Evolutionary conservation across 192 early-diverging fungal genomes (phyloP).

Genomic region (Coemansia sp.): DNA sequence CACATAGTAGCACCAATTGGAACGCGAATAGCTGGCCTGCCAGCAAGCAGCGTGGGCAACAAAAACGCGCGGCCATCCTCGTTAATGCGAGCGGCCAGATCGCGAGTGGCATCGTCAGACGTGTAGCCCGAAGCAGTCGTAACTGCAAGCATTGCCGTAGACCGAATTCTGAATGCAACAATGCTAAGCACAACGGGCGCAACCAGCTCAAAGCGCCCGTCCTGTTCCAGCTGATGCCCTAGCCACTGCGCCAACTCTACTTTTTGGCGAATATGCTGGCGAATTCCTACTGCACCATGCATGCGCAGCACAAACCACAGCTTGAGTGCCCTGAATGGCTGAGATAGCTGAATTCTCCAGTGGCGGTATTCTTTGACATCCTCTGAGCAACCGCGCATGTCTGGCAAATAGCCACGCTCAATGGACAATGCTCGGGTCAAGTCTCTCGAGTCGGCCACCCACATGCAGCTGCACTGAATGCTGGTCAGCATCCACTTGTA

Average conservation of each 20-base stretch:
- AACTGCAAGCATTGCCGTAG: not conserved
- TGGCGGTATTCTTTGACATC: constrained; percentile 48
- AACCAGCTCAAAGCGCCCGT: constrained; percentile 31
- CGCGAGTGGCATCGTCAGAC: not conserved
- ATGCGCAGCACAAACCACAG: constrained; percentile 54
- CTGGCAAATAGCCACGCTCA: constrained; percentile 38
- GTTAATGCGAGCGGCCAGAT: constrained; percentile 5
- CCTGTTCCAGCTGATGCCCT: constrained; percentile 7
- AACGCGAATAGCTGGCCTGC: not conserved
- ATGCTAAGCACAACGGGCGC: constrained; percentile 22
- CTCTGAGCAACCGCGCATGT: not conserved
- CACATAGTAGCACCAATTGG: constrained; percentile 2
- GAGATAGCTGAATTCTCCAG: constrained; percentile 50
- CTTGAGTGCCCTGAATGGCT: constrained; percentile 53
- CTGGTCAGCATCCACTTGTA: constrained; percentile 57
- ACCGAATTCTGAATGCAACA: constrained; percentile 31
- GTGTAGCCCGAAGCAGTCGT: not conserved
- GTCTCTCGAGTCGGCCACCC: constrained; percentile 36
- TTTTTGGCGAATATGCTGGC: constrained; percentile 28
- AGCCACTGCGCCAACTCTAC: constrained; percentile 27
- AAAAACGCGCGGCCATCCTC: constrained; percentile 7
- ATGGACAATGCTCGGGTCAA: constrained; percentile 41
- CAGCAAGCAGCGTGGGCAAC: not conserved
- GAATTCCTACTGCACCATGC: constrained; percentile 44
- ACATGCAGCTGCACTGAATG: constrained; percentile 51